phyloP scores from a whole-genome alignment of 352 stramenopile species.

The Phytophthora vignae region DNA sequence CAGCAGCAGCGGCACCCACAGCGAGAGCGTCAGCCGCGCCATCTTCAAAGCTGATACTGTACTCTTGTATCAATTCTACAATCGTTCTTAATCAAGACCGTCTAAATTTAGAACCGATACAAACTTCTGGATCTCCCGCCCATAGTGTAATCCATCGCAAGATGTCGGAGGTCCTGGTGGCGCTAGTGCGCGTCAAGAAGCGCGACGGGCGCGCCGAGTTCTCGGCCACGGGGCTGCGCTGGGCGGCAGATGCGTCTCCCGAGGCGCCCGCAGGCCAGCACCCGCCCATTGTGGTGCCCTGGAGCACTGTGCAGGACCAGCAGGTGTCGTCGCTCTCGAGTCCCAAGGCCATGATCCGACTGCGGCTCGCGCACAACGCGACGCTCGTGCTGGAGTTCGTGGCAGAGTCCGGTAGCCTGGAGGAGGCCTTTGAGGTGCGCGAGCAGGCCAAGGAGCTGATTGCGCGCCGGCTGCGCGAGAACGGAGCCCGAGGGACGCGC shows the following conservation, averaged over 20 bases:
- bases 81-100: not conserved
- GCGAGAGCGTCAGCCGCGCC: constrained; percentile 22
- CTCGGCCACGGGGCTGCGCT: constrained; percentile 62
- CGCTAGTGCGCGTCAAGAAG: constrained; percentile 83
- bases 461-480: constrained; percentile 56
- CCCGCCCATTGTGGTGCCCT: constrained; percentile 65
- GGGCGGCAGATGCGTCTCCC: constrained; percentile 54
- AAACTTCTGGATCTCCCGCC: not conserved
- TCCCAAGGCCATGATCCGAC: constrained; percentile 84
- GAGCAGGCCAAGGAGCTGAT: constrained; percentile 79
- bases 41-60: constrained; percentile 22
- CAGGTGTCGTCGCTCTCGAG: constrained; percentile 80
- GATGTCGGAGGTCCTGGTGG: constrained; percentile 52
- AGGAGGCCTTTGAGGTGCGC: constrained; percentile 75
- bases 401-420: constrained; percentile 47
- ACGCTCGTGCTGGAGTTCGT: constrained; percentile 82
- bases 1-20: constrained; percentile 43
- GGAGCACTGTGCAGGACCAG: constrained; percentile 80
- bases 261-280: constrained; percentile 23
- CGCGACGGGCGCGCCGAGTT: constrained; percentile 74
- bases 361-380: constrained; percentile 70
- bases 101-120: not conserved
- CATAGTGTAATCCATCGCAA: not conserved
- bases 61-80: constrained; percentile 14
- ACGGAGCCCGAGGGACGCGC: constrained; percentile 43